Evolutionary conservation across 139 green algal genomes (phyloP), one percentile per base, ranked within the genome.

Genomic region (Parachlorella kessleri): DNA sequence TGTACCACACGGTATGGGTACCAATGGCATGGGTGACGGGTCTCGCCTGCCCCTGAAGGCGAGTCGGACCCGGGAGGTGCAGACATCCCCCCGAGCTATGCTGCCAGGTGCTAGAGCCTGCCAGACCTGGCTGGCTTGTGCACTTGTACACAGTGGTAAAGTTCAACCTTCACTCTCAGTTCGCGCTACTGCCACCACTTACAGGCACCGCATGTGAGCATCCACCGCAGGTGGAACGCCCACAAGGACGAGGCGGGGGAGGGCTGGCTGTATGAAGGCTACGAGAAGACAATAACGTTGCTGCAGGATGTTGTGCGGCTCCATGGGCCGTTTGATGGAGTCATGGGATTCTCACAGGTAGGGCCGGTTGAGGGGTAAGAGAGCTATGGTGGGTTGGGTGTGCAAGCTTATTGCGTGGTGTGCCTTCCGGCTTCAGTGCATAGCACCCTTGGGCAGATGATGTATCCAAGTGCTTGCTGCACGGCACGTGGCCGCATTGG

Each of bases 301-400:
- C 55, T 89, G 24, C 64, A 80, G 24, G 65, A 78, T 3, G 54
- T 84, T 5, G 7, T 81, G 9, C 37, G 33, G 26, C 38, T 76
- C 55, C 78, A 84, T 21, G 88, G 86, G 4, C 87, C 87, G 7
- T 93, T 93, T 72, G 84, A 93, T 71, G 89, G 89, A 0, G 4
- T 91, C 35, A 85, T 91, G 80, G 87, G 84, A 21, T 91, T 91
- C 75, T 83, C 71, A 30, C 86, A 90, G 81, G 86, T 87, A 40
- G 7, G 59, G 23, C 32, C 24, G 1, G 30, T 35, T 35, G 23
- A 3, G 24, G 2, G 24, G 40, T 28, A 28, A 28, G 39, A 2
- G 26, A 28, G 0, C 39, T 7, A 6, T 64, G 59, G 6, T 37
- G 59, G n/a, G n/a, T n/a, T n/a, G n/a, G n/a, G n/a, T n/a, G n/a